Conservation (phyloP, 805 yeast genomes). For the Cyberlindnera americana region DNA sequence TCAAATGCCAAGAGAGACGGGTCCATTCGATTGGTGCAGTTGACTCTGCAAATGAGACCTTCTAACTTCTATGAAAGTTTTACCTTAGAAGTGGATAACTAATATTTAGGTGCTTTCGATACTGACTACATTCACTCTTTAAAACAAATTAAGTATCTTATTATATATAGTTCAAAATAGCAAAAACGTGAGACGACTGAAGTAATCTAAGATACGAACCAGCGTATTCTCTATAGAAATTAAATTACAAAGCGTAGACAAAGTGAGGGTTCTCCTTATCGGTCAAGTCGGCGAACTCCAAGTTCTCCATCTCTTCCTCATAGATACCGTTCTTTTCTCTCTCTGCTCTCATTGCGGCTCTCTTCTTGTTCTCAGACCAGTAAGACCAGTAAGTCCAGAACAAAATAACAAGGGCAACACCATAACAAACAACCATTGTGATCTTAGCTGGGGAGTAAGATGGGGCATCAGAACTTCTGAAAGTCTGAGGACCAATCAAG, state of each 20-base stretch:
- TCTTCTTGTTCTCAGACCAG: constrained; percentile 11
- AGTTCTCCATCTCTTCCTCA: constrained; percentile 7
- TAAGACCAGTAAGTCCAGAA: constrained; percentile 8
- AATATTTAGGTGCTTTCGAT: no score
- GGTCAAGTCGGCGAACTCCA: constrained; percentile 40
- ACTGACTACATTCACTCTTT: no score
- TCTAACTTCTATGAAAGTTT: no score
- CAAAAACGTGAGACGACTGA: no score
- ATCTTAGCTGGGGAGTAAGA: constrained; percentile 34
- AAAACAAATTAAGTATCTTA: no score
- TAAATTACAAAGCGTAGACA: constrained; percentile 28
- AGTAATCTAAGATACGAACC: no score
- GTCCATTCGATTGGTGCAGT: no score
- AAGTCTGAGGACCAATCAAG: constrained; percentile 70
- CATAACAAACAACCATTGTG: constrained; percentile 8
- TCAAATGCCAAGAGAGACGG: no score
- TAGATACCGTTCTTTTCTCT: constrained; percentile 5
- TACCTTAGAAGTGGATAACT: no score
- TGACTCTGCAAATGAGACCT: no score
- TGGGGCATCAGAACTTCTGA: constrained; percentile 55
- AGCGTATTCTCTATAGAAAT: no score
- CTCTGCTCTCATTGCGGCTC: constrained; percentile 5
- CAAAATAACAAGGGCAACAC: background rate
- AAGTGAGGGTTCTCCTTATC: constrained; percentile 33
- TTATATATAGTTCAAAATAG: no score